Evolutionary conservation across 2,329 filamentous ascomycete genomes (phyloP).

Genomic region (Fusarium chuoi): DNA sequence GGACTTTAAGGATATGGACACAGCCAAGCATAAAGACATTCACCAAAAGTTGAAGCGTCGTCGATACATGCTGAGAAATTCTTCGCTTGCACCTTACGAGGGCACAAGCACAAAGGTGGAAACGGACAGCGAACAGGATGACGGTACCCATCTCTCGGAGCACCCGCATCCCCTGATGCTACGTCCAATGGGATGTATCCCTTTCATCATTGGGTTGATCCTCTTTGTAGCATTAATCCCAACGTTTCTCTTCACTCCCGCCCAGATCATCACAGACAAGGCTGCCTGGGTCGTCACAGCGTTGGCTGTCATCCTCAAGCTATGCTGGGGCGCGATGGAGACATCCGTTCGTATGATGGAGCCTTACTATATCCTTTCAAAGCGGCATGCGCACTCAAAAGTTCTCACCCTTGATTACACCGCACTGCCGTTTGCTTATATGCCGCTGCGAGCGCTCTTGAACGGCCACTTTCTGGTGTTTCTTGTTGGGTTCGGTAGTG

Average conservation of each 20-base stretch:
- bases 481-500: constrained; percentile 74
- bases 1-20: constrained; percentile 79
- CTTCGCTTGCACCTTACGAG: constrained; percentile 73
- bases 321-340: constrained; percentile 75
- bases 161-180: constrained; percentile 78
- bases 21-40: constrained; percentile 72
- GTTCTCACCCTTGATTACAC: constrained; percentile 79
- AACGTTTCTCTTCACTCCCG: constrained; percentile 68
- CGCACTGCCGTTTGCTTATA: constrained; percentile 73
- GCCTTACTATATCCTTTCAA: constrained; percentile 76
- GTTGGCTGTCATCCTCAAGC: constrained; percentile 73
- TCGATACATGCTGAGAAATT: constrained; percentile 76
- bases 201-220: constrained; percentile 68
- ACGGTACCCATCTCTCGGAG: constrained; percentile 60
- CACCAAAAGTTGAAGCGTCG: constrained; percentile 73
- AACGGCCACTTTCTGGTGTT: constrained; percentile 75
- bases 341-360: constrained; percentile 78
- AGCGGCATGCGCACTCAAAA: constrained; percentile 71
- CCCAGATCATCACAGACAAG: constrained; percentile 66
- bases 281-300: constrained; percentile 74
- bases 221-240: constrained; percentile 69
- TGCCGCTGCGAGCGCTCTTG: constrained; percentile 69
- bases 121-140: constrained; percentile 58
- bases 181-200: constrained; percentile 66
- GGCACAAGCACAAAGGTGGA: constrained; percentile 54